Base-by-base conservation (phyloP, 2,329 filamentous ascomycete species). In the Neopestalotiopsis clavispora region DNA sequence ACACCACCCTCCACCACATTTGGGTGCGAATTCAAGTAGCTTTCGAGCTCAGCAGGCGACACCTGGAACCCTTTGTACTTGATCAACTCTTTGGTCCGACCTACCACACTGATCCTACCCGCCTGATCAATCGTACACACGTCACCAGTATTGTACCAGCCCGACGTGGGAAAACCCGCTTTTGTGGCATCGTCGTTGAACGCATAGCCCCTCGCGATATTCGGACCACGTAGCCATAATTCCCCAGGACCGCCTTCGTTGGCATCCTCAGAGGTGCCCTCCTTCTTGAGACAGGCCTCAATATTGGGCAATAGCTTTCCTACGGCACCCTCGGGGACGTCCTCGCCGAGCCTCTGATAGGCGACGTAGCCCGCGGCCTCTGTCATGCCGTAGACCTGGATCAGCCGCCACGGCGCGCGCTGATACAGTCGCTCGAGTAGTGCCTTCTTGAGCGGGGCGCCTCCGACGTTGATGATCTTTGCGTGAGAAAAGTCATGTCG, bases 141-240 rank as follows among this genome's bases (percentile, higher is more conserved):
- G 67, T 85, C 83, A 1, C 84, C 83, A 0, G 84, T 85, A 61
- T 81, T 82, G 66, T 82, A 83, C 82, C 82, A 85, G 0, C 80
- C 81, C 3, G 74, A 64, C 12, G 76, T 69, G 4, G 79, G 78
- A 58, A 84, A 82, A 2, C 75, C 78, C 10, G 78, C 77, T 32
- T 74, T 71, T 28, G 79, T 83, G 1, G 79, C 79, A 40, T 80
- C 78, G 4, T 79, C 75, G 40, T 83, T 79, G 72, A 81, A 80
- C 4, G 78, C 80, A 68, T 84, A 85, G 1, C 82, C 78, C 1
- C 71, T 72, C 4, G 81, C 81, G n/a, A 85, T 79, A 62, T 84
- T 83, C 4, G 82, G 82, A 0, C 81, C 82, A 13, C 80, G 75
- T 1, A 84, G 74, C 80, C 81, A 84, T 17, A 84, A 73, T 71